A percentile compares a stretch with the other conserved stretches of the same genome.
phyloP scores from a whole-genome alignment of 495 filamentous ascomycete genomes.

The Cercophora sp. region DNA sequence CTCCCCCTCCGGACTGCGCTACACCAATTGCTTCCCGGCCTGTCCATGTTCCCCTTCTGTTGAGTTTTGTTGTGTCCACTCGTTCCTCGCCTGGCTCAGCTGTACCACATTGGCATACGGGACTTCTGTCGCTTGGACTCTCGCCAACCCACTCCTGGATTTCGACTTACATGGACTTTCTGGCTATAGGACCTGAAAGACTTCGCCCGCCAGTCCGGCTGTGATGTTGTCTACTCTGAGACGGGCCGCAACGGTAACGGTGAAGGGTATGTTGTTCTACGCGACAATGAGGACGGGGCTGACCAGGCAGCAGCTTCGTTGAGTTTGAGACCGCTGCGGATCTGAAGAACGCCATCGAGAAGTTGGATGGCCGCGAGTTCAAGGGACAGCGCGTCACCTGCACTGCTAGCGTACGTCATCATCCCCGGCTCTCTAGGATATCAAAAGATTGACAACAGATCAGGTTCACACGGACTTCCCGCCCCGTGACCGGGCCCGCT shows the following conservation, averaged over 20 bases:
- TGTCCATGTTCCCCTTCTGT: no score
- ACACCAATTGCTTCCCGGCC: no score
- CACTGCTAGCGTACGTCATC: conserved; percentile 63
- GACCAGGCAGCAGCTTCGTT: conserved; percentile 92
- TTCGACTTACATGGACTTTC: conserved; percentile 53
- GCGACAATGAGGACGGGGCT: no score
- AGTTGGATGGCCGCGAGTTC: conserved; percentile 87
- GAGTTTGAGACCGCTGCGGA: conserved; percentile 93
- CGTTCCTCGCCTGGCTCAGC: no score
- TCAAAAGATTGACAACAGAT: background rate
- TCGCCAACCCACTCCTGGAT: conserved; percentile 37
- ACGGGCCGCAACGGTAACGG: conserved; percentile 89
- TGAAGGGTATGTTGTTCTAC: conserved; percentile 71
- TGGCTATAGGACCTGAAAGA: conserved; percentile 96
- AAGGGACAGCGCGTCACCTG: conserved; percentile 82
- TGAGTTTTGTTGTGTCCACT: no score
- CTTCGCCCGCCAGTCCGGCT: conserved; percentile 92
- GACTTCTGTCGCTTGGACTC: conserved; percentile 36
- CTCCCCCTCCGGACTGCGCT: no score
- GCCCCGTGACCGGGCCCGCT: conserved; percentile 63
- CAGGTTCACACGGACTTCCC: conserved; percentile 62
- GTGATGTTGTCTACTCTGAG: conserved; percentile 98
- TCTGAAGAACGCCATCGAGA: conserved; percentile 84
- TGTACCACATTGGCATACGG: no score
- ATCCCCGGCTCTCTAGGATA: background rate